These are phyloP conservation scores for Cucumis melo DNA, from an alignment of 306 rosid genomes.

Conservation along the genomic window DNA sequence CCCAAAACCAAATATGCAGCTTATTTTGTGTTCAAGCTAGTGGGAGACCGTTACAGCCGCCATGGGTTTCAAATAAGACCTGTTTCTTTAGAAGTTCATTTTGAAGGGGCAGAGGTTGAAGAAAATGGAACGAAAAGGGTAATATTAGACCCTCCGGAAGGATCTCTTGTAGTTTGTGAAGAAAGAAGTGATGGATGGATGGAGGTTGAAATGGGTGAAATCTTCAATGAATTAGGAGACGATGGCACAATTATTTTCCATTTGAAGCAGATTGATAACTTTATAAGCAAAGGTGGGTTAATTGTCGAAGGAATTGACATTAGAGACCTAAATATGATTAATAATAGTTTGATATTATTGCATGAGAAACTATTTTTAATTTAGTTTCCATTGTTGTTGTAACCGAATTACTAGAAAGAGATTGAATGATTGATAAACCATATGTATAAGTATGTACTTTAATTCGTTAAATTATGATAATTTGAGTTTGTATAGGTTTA, in stretches of 20 bases:
- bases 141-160: slow-evolving; percentile 1
- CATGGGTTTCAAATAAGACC: background rate
- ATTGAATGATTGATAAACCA: too few relatives aligned
- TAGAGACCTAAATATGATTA: slow-evolving; percentile 12
- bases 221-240: slow-evolving; percentile 18
- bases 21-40: slow-evolving; percentile 12
- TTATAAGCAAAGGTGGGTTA: background rate
- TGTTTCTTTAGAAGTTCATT: background rate
- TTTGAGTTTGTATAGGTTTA: too few relatives aligned
- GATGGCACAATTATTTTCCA: slow-evolving; percentile 5
- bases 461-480: too few relatives aligned
- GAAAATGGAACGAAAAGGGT: background rate
- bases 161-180: background rate
- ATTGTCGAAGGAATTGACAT: slow-evolving; percentile 29
- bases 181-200: slow-evolving; percentile 14
- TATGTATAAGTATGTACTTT: too few relatives aligned
- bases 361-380: background rate
- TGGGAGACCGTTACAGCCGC: background rate
- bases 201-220: slow-evolving; percentile 23
- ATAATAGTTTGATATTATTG: background rate
- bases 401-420: background rate
- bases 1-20: slow-evolving; percentile 15
- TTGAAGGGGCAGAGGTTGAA: background rate
- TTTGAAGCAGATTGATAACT: background rate
- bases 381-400: background rate